Base-by-base conservation (phyloP, 2,329 filamentous ascomycete species). In the Aureobasidium pullulans region DNA sequence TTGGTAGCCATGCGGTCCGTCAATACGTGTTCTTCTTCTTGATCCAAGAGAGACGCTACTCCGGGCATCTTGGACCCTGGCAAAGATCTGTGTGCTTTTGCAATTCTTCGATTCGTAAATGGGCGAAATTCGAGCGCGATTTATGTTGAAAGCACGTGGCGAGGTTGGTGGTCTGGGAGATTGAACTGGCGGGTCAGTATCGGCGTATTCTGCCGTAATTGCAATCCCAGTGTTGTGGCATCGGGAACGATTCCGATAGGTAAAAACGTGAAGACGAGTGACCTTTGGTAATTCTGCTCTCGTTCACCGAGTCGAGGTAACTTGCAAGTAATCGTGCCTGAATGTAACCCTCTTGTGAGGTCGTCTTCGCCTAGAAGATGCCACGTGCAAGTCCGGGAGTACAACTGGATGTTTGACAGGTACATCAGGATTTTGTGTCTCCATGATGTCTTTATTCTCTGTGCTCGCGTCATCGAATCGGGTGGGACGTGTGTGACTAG, bases 391-490 rank as follows among this genome's bases (percentile, higher is more conserved):
- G 48, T 16, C 29, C 11, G 48, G 48, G n/a, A 9, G 16, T 23
- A 31, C 15, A n/a, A 40, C 15, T 9, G 37, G 6, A 2, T 40
- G 37, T 2, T n/a, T 6, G 15, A 13, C 37, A n/a, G 37, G 9
- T 40, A 40, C 37, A n/a, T 40, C 11, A 40, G 6, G 11, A 40
- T 6, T n/a, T 19, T 36, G 48, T 31, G 23, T 39, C 13, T 39
- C 36, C 7, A 52, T 43, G 50, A 54, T 54, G 39, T 43, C 50
- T 54, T 54, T 54, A 32, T 13, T 4, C n/a, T 54, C 32, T 34
- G 11, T 42, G 36, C 37, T 54, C 50, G 50, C 50, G 50, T 54
- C 50, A 54, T 34, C 37, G 50, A 34, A 42, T n/a, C 28, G 50
- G 39, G 36, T 42, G 28, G 39, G 50, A 42, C 36, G 9, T 43